Evolutionary conservation across 345 rosid species (phyloP), one percentile per base, ranked within the genome.

Genomic region (Melaleuca alternifolia): DNA sequence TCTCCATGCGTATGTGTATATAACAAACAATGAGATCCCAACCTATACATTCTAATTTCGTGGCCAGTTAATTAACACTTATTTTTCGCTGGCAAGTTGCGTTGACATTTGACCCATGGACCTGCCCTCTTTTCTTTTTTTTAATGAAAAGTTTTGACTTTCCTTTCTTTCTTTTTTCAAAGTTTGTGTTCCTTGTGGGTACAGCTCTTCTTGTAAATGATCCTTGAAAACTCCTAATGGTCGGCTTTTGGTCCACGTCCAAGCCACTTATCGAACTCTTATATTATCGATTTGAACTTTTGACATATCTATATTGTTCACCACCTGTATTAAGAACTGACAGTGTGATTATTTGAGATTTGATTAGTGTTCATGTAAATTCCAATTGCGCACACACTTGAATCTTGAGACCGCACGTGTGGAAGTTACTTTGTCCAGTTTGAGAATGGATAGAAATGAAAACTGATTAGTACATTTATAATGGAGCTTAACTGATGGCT

Each of bases 101-200:
- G 83, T 84, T 86, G 90, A 86, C 86, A 23, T 77, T 59, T 87
- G 89, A 87, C 86, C 50, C 41, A n/a, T 44, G 41, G 86, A 71
- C 53, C 83, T 81, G 46, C 83, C 79, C n/a, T n/a, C n/a, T n/a
- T n/a, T n/a, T n/a, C n/a, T n/a, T n/a, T 52, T 81, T 15, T 51
- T 51, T n/a, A 30, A 84, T 16, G 85, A 16, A 51, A 30, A 30
- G 61, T n/a, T 24, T 41, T 18, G 85, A 54, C 61, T 84, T 41
- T 30, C 18, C 33, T 33, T 65, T 65, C 33, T 65, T 16, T 2
- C 13, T 0, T 15, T 30, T 62, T 15, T 16, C n/a, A n/a, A 65
- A 65, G 46, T 65, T 30, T 65, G 12, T 65, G 77, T 65, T 33
- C 46, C 77, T 65, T 65, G 77, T 33, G 77, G 23, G 46, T 33